Evolutionary conservation across 208 protist species (phyloP), one percentile per base, ranked within the genome.

Genomic region (Balamuthia mandrillaris): DNA sequence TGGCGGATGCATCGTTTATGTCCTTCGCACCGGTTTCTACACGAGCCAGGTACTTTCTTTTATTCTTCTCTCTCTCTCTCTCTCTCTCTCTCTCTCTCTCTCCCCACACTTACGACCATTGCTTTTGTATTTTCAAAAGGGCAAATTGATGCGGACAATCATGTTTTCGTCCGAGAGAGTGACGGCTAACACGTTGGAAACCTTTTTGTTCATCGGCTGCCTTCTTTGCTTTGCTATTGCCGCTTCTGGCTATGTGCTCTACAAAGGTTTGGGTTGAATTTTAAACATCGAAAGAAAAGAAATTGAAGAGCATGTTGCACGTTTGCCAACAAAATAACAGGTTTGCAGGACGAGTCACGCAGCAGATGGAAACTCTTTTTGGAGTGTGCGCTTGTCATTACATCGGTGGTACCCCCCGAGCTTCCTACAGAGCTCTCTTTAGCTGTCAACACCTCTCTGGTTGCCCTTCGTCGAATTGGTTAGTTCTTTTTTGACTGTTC

Each of bases 391-490:
- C 94, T 99, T 84, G 98, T 99, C 81, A 96, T 99, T 82, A 99
- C 98, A 0, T 94, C 95, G 0, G 97, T 98, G n/a, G 97, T 99
- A 39, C 99, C 99, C 37, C 98, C 98, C 1, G 98, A 99, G 88
- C 91, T 99, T 27, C 98, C 98, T 31, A 99, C 99, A 95, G 96
- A 99, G 88, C 90, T 99, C 1, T 97, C 98, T 21, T 89, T 99
- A 9, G 98, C 98, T 3, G 97, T 99, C 5, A 99, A 99, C 88
- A 97, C 93, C 10, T 95, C 97, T 27, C 89, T 99, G 16, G 83
- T 98, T 18, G 91, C 92, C 6, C 93, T 99, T 3, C 87, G 91
- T 41, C 94, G 95, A 82, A 86, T 97, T n/a, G 89, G 95, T 63
- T 65, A 93, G 6, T 45, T 37, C 35, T 52, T 33, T 24, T 16